phyloP scores from a whole-genome alignment of 805 yeast species.

The Vanderwaltozyma yarrowii region DNA sequence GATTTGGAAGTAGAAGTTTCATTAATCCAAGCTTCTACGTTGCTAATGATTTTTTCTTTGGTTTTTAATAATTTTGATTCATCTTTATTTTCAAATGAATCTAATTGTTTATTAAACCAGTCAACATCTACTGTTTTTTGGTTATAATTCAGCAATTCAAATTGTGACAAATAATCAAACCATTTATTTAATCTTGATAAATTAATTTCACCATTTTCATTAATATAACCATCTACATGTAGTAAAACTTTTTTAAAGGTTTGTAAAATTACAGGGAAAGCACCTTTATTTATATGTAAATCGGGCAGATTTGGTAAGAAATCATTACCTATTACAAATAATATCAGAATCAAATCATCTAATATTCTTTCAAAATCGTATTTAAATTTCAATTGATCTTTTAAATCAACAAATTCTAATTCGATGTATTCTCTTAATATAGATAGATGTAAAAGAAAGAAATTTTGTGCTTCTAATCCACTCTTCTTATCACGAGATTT shows the following conservation, averaged over 20 bases:
- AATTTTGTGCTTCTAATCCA: conserved; percentile 60
- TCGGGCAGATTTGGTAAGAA: conserved; percentile 94
- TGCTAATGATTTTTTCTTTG: conserved; percentile 61
- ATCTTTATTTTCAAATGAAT: conserved; percentile 53
- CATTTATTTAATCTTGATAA: conserved; percentile 59
- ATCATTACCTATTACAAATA: conserved; percentile 95
- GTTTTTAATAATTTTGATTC: conserved; percentile 53
- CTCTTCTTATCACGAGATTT: conserved; percentile 23
- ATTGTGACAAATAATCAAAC: conserved; percentile 63
- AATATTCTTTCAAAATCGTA: conserved; percentile 79
- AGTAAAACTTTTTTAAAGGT: conserved; percentile 75
- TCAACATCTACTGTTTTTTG: conserved; percentile 71
- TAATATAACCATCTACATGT: conserved; percentile 70
- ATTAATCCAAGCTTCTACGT: conserved; percentile 38
- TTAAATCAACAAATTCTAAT: conserved; percentile 67
- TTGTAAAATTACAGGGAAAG: conserved; percentile 81
- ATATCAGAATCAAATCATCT: conserved; percentile 83
- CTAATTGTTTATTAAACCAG: conserved; percentile 83
- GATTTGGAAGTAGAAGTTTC: conserved; percentile 28
- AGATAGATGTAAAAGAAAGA: conserved; percentile 72
- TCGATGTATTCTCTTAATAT: conserved; percentile 83
- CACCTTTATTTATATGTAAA: conserved; percentile 85
- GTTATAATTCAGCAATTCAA: conserved; percentile 81
- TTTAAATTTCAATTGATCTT: conserved; percentile 47
- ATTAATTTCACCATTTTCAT: conserved; percentile 72